These are phyloP conservation scores for Populus tomentosa DNA, from an alignment of 441 rosid species.

Conservation along the genomic window DNA sequence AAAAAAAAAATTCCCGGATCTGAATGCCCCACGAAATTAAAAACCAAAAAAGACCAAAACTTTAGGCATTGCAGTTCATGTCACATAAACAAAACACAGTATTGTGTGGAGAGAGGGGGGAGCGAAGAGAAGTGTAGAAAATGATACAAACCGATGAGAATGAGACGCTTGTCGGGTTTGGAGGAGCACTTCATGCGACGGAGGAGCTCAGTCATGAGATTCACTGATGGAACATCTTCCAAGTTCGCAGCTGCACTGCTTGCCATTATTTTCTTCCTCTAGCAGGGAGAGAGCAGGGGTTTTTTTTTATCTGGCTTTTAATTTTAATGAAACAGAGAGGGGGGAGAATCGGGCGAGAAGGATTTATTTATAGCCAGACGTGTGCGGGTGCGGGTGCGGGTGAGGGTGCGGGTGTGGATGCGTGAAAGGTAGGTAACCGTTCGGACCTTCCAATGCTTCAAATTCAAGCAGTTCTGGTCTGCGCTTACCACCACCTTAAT, in stretches of 20 bases:
- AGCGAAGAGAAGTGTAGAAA: not conserved
- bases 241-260: conserved; percentile 38
- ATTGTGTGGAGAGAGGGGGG: not conserved
- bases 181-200: conserved; percentile 90
- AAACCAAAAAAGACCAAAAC: not conserved
- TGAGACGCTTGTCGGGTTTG: conserved; percentile 89
- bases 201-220: conserved; percentile 89
- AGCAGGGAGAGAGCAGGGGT: too few relatives aligned
- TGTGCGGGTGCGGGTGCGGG: not conserved
- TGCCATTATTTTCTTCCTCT: conserved; percentile 41
- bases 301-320: not conserved
- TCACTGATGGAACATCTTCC: conserved; percentile 72
- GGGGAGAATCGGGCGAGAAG: not conserved
- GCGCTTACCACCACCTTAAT: not conserved
- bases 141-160: conserved; percentile 58
- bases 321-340: not conserved
- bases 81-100: not conserved
- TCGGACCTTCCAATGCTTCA: conserved; percentile 34
- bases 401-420: not conserved
- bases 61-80: conserved; percentile 2
- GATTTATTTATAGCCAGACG: not conserved
- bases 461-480: conserved; percentile 9
- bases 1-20: conserved; percentile 16
- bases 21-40: conserved; percentile 4
- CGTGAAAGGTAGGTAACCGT: not conserved